phyloP scores from a whole-genome alignment of 1,284 basidiomycete species.

The Dichomitus squalens region DNA sequence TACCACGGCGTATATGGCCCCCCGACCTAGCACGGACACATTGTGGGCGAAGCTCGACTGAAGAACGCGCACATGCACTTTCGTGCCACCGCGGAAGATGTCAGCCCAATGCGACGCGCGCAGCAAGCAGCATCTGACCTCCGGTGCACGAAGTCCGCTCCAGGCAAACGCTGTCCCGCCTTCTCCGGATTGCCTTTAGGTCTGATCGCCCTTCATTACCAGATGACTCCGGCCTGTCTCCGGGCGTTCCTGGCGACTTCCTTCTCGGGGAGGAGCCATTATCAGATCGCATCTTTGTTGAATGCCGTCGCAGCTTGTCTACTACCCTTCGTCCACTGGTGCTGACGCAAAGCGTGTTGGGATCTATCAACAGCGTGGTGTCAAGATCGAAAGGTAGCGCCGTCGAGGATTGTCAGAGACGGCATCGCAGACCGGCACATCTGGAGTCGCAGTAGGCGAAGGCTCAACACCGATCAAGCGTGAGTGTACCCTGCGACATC shows the following conservation, averaged over 20 bases:
- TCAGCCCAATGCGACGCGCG: not conserved
- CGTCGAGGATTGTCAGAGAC: not conserved
- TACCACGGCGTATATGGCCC: not conserved
- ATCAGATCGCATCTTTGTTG: conserved; percentile 3
- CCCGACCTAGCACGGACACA: conserved; percentile 1
- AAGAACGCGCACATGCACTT: not conserved
- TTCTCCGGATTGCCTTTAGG: conserved; percentile 5
- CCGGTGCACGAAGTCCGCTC: not conserved
- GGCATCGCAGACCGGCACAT: not conserved
- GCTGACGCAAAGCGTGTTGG: not conserved
- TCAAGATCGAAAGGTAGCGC: not conserved
- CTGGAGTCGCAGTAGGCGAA: not conserved
- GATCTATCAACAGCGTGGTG: not conserved
- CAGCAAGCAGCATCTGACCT: conserved; percentile 1
- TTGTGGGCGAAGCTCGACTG: not conserved
- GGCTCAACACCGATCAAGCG: not conserved
- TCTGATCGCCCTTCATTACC: not conserved
- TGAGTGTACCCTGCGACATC: not conserved
- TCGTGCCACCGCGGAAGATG: conserved; percentile 1
- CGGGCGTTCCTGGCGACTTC: not conserved
- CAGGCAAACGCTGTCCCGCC: not conserved
- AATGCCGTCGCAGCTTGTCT: conserved; percentile 1
- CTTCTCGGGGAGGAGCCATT: not conserved
- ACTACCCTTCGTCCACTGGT: not conserved
- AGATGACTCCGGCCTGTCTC: conserved; percentile 4